Conservation (phyloP, 1,284 basidiomycete genomes). For the Ceratobasidium papillatum region DNA sequence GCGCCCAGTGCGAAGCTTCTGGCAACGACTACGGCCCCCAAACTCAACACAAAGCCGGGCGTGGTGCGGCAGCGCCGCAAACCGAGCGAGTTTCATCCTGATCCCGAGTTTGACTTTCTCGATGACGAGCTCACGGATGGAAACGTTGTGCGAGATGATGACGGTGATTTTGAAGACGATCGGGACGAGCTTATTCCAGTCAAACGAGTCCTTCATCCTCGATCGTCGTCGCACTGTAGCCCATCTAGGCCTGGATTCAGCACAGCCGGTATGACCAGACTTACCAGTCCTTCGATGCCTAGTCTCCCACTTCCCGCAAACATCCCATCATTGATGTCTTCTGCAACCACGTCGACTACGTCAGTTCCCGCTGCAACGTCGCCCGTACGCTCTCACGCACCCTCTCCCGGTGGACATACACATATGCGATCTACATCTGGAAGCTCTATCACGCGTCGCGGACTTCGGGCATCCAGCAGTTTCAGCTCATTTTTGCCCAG, state of each 20-base stretch:
- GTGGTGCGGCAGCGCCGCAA: conserved; percentile 21
- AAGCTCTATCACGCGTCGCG: conserved; percentile 25
- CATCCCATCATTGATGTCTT: conserved; percentile 16
- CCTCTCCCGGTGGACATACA: conserved; percentile 21
- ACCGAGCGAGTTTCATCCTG: conserved; percentile 36
- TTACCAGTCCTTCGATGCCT: conserved; percentile 38
- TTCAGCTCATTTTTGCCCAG: conserved; percentile 38
- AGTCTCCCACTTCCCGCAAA: conserved; percentile 20
- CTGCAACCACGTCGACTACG: conserved; percentile 36
- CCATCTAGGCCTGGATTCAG: conserved; percentile 25
- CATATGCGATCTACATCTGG: conserved; percentile 28
- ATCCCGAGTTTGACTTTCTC: conserved; percentile 37
- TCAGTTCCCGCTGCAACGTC: conserved; percentile 28
- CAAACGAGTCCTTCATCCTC: conserved; percentile 33
- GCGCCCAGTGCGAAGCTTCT: conserved; percentile 21
- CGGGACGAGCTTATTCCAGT: conserved; percentile 14
- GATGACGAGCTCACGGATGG: conserved; percentile 8
- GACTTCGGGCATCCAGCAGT: conserved; percentile 32
- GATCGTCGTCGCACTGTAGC: conserved; percentile 30
- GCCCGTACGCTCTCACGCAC: conserved; percentile 29
- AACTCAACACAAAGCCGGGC: neutral
- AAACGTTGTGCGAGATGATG: conserved; percentile 24
- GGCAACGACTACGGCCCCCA: neutral
- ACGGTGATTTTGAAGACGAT: conserved; percentile 36
- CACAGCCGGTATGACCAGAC: conserved; percentile 6